phyloP scores from a whole-genome alignment of 2,329 filamentous ascomycete genomes.

The Fusarium sp. region DNA sequence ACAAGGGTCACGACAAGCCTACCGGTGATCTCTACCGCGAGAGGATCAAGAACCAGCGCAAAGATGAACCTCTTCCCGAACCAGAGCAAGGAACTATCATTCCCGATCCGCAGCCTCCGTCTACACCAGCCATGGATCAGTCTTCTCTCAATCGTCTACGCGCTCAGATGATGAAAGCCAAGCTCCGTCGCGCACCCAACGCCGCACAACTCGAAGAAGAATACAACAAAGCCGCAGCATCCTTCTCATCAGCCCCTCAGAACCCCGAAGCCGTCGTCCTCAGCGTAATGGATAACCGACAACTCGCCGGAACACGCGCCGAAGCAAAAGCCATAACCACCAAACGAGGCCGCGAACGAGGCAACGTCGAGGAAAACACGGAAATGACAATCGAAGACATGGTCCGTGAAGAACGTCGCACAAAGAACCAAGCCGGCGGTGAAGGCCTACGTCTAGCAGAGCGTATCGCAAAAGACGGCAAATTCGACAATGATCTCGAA shows the following conservation, averaged over 20 bases:
- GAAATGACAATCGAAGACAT: conserved; percentile 98
- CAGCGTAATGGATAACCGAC: conserved; percentile 87
- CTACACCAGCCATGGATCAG: conserved; percentile 68
- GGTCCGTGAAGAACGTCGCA: conserved; percentile 92
- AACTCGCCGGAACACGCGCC: conserved; percentile 77
- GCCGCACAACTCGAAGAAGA: conserved; percentile 81
- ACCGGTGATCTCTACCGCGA: conserved; percentile 87
- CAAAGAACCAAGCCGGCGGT: conserved; percentile 78
- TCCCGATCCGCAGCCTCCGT: conserved; percentile 55
- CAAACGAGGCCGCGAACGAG: conserved; percentile 85
- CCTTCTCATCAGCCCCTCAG: conserved; percentile 65
- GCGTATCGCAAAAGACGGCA: conserved; percentile 90
- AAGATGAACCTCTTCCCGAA: conserved; percentile 42
- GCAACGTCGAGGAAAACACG: conserved; percentile 87
- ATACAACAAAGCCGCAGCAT: conserved; percentile 80
- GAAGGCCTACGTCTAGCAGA: conserved; percentile 88
- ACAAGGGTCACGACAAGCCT: conserved; percentile 86
- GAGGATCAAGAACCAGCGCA: conserved; percentile 70
- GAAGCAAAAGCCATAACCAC: conserved; percentile 84
- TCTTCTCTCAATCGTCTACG: conserved; percentile 89
- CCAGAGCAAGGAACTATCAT: conserved; percentile 67
- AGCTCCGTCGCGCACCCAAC: conserved; percentile 81
- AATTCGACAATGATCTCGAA: conserved; percentile 91
- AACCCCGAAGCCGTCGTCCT: conserved; percentile 77
- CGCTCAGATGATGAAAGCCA: conserved; percentile 96